phyloP scores from a whole-genome alignment of 441 rosid species.

The Pelargonium citronellum region DNA sequence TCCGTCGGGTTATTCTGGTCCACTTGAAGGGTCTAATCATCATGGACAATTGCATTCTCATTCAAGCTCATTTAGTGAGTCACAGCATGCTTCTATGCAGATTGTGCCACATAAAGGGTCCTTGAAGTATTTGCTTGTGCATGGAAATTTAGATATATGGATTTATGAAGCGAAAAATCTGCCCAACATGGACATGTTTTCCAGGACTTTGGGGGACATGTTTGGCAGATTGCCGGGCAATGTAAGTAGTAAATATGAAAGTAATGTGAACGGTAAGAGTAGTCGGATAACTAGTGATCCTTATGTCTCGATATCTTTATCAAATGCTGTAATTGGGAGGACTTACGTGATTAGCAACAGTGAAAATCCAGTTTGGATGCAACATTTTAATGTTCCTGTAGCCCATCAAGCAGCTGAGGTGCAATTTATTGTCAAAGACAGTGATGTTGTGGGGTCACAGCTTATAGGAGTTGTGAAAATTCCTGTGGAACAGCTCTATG shows the following conservation, averaged over 20 bases:
- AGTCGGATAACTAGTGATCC: conserved; percentile 70
- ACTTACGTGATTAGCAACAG: conserved; percentile 76
- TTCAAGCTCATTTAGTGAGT: conserved; percentile 36
- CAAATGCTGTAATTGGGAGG: conserved; percentile 62
- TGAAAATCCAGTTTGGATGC: conserved; percentile 87
- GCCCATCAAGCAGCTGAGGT: conserved; percentile 83
- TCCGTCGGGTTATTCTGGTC: neutral
- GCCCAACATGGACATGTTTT: conserved; percentile 97
- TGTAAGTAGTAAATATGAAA: conserved; percentile 44
- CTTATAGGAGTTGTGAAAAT: conserved; percentile 71
- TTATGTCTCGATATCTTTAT: conserved; percentile 64
- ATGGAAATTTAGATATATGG: conserved; percentile 81
- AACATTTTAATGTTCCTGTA: conserved; percentile 80
- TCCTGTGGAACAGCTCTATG: conserved; percentile 66
- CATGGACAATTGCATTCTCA: conserved; percentile 16
- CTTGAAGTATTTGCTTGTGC: conserved; percentile 58
- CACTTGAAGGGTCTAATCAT: conserved; percentile 12
- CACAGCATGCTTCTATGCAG: conserved; percentile 38
- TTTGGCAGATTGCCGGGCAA: conserved; percentile 43
- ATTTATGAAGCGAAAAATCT: conserved; percentile 66
- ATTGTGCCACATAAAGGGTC: conserved; percentile 56
- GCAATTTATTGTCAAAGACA: conserved; percentile 83
- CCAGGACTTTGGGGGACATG: conserved; percentile 68
- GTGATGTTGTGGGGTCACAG: conserved; percentile 88
- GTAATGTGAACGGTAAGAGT: conserved; percentile 37